These are phyloP conservation scores for Mortierella sp. DNA, from an alignment of 371 early-diverging fungal genomes.

Conservation along the genomic window DNA sequence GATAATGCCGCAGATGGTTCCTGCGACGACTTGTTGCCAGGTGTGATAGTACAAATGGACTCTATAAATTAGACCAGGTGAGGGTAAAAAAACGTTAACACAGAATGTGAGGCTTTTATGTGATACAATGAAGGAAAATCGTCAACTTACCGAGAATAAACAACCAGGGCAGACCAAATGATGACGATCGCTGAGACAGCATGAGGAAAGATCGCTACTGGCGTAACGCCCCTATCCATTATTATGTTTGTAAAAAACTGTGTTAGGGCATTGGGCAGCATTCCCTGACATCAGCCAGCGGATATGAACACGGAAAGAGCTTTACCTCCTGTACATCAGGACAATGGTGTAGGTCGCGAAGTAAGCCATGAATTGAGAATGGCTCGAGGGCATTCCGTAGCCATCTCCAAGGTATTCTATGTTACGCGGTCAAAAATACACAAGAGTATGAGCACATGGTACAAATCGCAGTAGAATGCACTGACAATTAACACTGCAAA, in stretches of 20 bases:
- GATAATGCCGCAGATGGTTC: slow-evolving; percentile 67
- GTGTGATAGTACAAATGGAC: slow-evolving; percentile 90
- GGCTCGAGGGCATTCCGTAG: slow-evolving; percentile 96
- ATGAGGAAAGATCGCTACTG: slow-evolving; percentile 24
- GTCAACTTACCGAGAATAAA: slow-evolving; percentile 50
- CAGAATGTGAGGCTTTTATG: too few species aligned
- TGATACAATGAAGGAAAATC: neutral
- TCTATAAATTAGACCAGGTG: too few species aligned
- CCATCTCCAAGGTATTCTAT: slow-evolving; percentile 83
- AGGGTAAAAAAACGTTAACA: too few species aligned
- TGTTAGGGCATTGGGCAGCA: too few species aligned
- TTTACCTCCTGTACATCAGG: slow-evolving; percentile 68
- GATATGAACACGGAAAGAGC: too few species aligned
- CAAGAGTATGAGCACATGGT: too few species aligned
- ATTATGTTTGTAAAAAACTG: neutral
- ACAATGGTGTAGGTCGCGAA: slow-evolving; percentile 76
- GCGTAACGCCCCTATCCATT: slow-evolving; percentile 11
- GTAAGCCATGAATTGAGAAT: slow-evolving; percentile 92
- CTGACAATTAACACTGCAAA: neutral
- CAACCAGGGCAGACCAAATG: slow-evolving; percentile 35
- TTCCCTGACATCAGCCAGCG: too few species aligned
- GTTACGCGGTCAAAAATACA: neutral
- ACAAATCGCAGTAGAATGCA: too few species aligned
- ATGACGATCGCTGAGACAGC: slow-evolving; percentile 10
- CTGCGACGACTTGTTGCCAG: slow-evolving; percentile 77